Percentiles rank a stretch among this genome's conserved stretches.
phyloP scores from a whole-genome alignment of 495 filamentous ascomycete genomes.

The Coniosporium apollinis region DNA sequence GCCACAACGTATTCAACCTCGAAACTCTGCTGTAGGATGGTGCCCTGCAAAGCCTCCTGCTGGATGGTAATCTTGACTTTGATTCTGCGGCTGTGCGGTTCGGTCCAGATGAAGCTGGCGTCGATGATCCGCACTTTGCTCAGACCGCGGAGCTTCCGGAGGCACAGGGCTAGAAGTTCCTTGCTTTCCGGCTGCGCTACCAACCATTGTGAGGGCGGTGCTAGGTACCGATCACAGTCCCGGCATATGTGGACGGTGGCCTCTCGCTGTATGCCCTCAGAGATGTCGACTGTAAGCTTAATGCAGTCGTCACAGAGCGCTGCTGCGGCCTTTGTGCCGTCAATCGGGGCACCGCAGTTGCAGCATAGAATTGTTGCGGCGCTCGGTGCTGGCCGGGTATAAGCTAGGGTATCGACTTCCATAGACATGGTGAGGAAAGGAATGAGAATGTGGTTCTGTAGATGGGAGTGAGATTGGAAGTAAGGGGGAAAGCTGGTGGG shows the following conservation, averaged over 20 bases:
- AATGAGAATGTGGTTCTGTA: too few relatives aligned
- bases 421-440: constrained; percentile 50
- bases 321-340: constrained; percentile 70
- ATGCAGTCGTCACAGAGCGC: constrained; percentile 91
- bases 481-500: too few relatives aligned
- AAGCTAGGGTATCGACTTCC: constrained; percentile 50
- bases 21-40: constrained; percentile 82
- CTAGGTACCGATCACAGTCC: constrained; percentile 88
- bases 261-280: constrained; percentile 78
- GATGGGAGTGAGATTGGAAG: too few relatives aligned
- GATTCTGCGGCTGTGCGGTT: constrained; percentile 80
- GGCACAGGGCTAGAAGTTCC: constrained; percentile 77
- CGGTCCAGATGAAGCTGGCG: constrained; percentile 94
- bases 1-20: constrained; percentile 84
- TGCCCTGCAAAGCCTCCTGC: constrained; percentile 51
- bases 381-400: constrained; percentile 29
- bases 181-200: constrained; percentile 66
- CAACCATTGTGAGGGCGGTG: constrained; percentile 74
- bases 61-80: constrained; percentile 91
- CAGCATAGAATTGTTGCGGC: constrained; percentile 72
- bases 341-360: constrained; percentile 87
- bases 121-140: constrained; percentile 83
- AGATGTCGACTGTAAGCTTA: constrained; percentile 81
- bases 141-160: constrained; percentile 65
- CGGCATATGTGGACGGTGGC: constrained; percentile 66